Evolutionary conservation across 164 flowering plant genomes (phyloP).

Genomic region (Malania oleifera): DNA sequence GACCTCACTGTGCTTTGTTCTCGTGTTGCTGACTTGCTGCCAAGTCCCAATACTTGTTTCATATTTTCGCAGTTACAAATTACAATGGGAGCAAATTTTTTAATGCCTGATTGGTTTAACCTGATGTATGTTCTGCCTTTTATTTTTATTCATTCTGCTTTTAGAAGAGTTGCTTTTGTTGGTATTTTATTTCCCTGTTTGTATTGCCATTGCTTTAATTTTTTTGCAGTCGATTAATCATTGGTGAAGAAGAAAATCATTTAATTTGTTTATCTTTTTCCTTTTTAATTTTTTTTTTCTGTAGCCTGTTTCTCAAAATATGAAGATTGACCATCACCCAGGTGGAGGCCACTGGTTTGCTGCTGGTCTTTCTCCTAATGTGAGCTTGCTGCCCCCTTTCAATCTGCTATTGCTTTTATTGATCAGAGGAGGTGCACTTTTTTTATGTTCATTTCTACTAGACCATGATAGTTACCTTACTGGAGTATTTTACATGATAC

Average conservation of each 20-base stretch:
- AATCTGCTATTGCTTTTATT: background rate
- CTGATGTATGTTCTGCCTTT: background rate
- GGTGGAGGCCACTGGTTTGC: constrained; percentile 99
- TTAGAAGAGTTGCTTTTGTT: background rate
- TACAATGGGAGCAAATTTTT: background rate
- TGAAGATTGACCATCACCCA: constrained; percentile 86
- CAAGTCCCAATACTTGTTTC: background rate
- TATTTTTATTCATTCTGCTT: background rate
- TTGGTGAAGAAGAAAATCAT: background rate
- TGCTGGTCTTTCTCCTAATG: constrained; percentile 98
- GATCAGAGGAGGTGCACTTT: too few species aligned
- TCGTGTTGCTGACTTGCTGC: too few species aligned
- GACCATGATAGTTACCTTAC: background rate
- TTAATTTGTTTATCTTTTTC: background rate
- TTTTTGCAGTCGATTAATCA: background rate
- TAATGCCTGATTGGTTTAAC: background rate
- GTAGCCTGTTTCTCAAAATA: constrained; percentile 77
- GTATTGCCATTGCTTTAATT: background rate
- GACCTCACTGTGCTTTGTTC: too few species aligned
- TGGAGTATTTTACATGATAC: constrained; percentile 9
- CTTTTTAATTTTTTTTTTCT: constrained; percentile 12
- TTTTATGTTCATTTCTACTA: background rate
- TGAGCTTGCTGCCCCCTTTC: constrained; percentile 30
- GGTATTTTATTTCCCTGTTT: background rate
- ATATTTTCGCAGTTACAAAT: background rate